Conservation (phyloP, 352 stramenopile species). For the Phytopythium mirpurense region DNA sequence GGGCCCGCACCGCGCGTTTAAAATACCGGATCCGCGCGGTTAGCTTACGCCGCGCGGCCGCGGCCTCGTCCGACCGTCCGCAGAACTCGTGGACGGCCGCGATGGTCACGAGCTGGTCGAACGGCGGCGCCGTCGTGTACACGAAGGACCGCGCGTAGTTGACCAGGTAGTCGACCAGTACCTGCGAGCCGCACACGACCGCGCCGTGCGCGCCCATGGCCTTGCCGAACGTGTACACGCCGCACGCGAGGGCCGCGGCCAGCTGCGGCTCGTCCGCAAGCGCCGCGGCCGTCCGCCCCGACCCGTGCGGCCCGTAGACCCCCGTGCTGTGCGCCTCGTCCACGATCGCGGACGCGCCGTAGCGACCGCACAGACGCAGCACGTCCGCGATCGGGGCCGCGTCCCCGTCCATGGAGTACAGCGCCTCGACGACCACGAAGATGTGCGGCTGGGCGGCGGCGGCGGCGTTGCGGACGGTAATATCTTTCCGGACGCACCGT, state of each 20-base stretch:
- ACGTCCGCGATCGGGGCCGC: slow-evolving; percentile 89
- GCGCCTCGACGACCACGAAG: slow-evolving; percentile 96
- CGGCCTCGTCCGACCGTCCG: slow-evolving; percentile 7
- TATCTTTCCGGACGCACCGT: neutral
- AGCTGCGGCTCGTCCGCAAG: slow-evolving; percentile 25
- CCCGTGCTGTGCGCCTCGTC: slow-evolving; percentile 96
- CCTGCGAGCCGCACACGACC: slow-evolving; percentile 87
- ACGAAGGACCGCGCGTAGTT: slow-evolving; percentile 98
- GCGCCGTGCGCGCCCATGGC: slow-evolving; percentile 95
- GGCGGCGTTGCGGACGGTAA: neutral
- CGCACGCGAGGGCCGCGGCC: slow-evolving; percentile 31
- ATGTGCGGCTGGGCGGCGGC: slow-evolving; percentile 37
- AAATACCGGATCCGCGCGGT: slow-evolving; percentile 79
- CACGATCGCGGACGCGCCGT: slow-evolving; percentile 90
- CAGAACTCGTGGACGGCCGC: slow-evolving; percentile 88
- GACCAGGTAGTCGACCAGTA: slow-evolving; percentile 92
- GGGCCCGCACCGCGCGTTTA: slow-evolving; percentile 38
- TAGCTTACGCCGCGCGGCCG: slow-evolving; percentile 31
- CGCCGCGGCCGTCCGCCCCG: slow-evolving; percentile 55
- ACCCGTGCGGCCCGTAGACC: slow-evolving; percentile 81
- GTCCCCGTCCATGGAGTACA: slow-evolving; percentile 99
- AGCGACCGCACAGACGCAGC: slow-evolving; percentile 63
- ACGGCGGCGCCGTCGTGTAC: slow-evolving; percentile 94
- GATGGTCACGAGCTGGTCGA: slow-evolving; percentile 90
- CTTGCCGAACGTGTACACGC: slow-evolving; percentile 97